Base-by-base conservation (phyloP, 1,284 basidiomycete genomes). In the Athelia sp. region DNA sequence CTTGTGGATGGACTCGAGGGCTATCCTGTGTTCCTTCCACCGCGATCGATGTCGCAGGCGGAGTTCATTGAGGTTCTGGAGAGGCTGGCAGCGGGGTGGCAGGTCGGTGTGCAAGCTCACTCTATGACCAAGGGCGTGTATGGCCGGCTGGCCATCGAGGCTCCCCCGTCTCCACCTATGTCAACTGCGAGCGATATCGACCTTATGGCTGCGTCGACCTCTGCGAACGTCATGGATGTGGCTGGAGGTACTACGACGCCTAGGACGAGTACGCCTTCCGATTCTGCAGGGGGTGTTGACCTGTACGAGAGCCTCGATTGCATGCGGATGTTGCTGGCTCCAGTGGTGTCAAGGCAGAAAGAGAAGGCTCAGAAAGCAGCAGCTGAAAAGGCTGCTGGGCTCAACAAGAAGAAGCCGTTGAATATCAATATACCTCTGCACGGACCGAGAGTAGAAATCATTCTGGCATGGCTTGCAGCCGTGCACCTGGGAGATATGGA, bases 1-100 rank as follows among this genome's bases (percentile, higher is more conserved):
- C 67, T 89, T 26, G 79, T 90, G 18, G 87, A 91, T 52, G 84
- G 85, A 1, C 73, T 92, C 29, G 90, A 91, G 61, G 89, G 87
- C 0, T 91, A 89, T 64, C 90, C 90, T 11, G 74, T 93, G 32
- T 93, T 93, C 64, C 70, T 90, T 0, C 86, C 87, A 4, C 87
- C 90, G 10, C 73, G 90, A 24, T 90, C 87, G 14, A 88, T 91
- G 83, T 82, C 84, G 0, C 89, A 92, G 59, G 87, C 88, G 10
- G 89, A 92, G 65, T 91, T 90, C 57, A 68, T 88, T 49, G 90
- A 92, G 62, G 73, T 87, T 9, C 71, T 91, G 49, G 88, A 91
- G 57, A 77, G 89, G 6, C 77, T 92, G 36, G 82, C 86, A 0
- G 67, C 73, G 21, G 83, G 87, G 1, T 90, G 86, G 86, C 73